phyloP scores from a whole-genome alignment of 495 filamentous ascomycete genomes.

The Jackrogersella minutella region DNA sequence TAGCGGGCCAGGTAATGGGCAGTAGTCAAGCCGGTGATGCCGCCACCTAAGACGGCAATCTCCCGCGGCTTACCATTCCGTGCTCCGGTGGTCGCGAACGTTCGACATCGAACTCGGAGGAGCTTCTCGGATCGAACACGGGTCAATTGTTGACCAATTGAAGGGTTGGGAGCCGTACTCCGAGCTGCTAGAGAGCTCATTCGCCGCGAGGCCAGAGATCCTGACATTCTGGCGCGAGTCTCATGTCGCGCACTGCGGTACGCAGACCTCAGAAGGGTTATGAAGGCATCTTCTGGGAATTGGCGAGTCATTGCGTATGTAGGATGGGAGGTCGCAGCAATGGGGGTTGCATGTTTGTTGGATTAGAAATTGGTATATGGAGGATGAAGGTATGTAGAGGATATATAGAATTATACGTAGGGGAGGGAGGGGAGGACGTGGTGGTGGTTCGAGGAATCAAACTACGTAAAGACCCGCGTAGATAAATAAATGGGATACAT shows the following conservation, averaged over 20 bases:
- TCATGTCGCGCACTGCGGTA: slow-evolving; percentile 31
- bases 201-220: slow-evolving; percentile 19
- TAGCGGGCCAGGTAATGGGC: slow-evolving; percentile 74
- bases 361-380: background rate
- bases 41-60: slow-evolving; percentile 83
- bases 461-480: no score
- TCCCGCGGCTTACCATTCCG: slow-evolving; percentile 48
- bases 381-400: no score
- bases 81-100: slow-evolving; percentile 31
- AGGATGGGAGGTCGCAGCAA: background rate
- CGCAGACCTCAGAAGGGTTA: slow-evolving; percentile 32
- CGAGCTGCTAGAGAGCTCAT: slow-evolving; percentile 30
- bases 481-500: no score
- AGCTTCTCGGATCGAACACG: slow-evolving; percentile 5
- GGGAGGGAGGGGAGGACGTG: no score
- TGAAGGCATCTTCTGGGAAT: slow-evolving; percentile 35
- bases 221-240: slow-evolving; percentile 1
- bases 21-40: slow-evolving; percentile 86
- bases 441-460: no score
- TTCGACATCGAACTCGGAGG: background rate
- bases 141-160: slow-evolving; percentile 6
- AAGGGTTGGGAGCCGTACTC: background rate
- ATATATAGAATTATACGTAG: no score
- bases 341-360: slow-evolving; percentile 30
- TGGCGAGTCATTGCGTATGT: slow-evolving; percentile 37